Evolutionary conservation across 805 yeast species (phyloP), one percentile per base, ranked within the genome.

Genomic region (Ogataea siamensis): DNA sequence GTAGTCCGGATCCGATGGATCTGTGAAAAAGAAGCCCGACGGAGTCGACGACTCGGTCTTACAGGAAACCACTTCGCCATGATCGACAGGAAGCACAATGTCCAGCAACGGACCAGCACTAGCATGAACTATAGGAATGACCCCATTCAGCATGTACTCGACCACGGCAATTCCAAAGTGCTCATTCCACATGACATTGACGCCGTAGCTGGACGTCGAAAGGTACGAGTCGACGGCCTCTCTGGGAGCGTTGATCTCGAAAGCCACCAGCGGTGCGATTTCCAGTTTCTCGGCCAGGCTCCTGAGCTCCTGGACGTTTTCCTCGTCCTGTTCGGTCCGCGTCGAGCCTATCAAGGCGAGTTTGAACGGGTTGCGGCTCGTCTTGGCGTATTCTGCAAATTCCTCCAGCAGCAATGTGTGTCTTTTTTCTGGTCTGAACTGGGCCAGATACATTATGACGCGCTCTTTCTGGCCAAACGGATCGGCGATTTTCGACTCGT

Each of bases 171-270:
- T 93, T 13, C 99, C 99, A 60, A 93, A 93, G 66, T 93, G 99
- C 66, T 93, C 99, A 63, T 93, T 93, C 99, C 99, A 93, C 99
- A 93, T 93, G 20, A 95, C 88, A 54, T 93, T 91, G 26, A 93
- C 67, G 5, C 99, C 99, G 53, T 77, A 79, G 17, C 79, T 74
- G 3, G 87, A 74, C 10, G 60, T 64, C 9, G 65, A 51, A 22
- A 94, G 66, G 37, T 76, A 70, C 19, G 63, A 54, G 36, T 76
- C 65, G 10, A 94, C 79, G 12, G 68, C 71, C 2, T 67, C 70
- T 64, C 86, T 86, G 7, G 87, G 71, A 18, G 91, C 83, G 62
- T 93, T 94, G 5, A 84, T 71, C 24, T 51, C 54, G 25, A 57
- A 47, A 9, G 71, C 59, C 13, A 71, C 59, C 5, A 52, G 39